A percentile compares a stretch with the other conserved stretches of the same genome.
phyloP scores from a whole-genome alignment of 2,329 filamentous ascomycete species.

The Dactylonectria estremocensis region DNA sequence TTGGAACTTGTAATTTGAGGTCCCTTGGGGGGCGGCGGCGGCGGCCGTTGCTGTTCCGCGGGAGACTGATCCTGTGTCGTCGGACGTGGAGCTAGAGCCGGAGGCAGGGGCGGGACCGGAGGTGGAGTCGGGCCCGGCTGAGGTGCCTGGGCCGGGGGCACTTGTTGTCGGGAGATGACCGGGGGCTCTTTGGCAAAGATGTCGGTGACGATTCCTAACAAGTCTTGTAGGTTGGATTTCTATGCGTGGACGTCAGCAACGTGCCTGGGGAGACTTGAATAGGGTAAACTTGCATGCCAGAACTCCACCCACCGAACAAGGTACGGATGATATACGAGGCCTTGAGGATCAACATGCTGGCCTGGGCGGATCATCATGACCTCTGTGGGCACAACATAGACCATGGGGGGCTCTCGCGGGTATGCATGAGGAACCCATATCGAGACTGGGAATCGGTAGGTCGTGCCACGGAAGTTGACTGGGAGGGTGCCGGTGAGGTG shows the following conservation, averaged over 20 bases:
- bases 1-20: constrained; percentile 53
- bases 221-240: constrained; percentile 89
- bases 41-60: constrained; percentile 56
- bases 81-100: constrained; percentile 69
- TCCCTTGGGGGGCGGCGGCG: constrained; percentile 71
- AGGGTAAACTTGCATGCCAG: constrained; percentile 82
- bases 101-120: constrained; percentile 80
- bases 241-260: constrained; percentile 48
- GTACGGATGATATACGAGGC: constrained; percentile 96
- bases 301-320: constrained; percentile 90
- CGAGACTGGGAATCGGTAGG: constrained; percentile 91
- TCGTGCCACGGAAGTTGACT: constrained; percentile 89
- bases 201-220: constrained; percentile 85
- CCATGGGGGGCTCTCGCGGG: constrained; percentile 86
- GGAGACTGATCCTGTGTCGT: constrained; percentile 53
- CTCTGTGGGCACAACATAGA: constrained; percentile 90
- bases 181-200: constrained; percentile 97
- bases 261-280: background rate
- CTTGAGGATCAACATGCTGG: constrained; percentile 95
- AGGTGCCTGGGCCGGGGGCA: constrained; percentile 55
- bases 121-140: constrained; percentile 66
- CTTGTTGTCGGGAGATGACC: constrained; percentile 80
- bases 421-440: constrained; percentile 96
- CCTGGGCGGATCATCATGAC: constrained; percentile 92
- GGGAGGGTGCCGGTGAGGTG: constrained; percentile 90